Conservation (phyloP, 176 grass and related monocot species). For the Eleusine indica region DNA sequence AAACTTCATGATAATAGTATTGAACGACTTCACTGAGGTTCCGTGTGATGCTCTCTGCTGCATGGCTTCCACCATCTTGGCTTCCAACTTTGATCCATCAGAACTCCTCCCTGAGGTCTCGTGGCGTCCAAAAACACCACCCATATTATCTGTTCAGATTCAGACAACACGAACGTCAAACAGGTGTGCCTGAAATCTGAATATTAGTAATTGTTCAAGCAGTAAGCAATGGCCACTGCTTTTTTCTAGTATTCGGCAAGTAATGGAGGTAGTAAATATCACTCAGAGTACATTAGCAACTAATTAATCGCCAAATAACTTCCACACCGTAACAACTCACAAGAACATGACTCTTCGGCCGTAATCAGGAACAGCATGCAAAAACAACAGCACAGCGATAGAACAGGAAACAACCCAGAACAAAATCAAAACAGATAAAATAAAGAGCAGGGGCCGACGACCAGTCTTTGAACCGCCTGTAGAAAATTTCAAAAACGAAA, state of each 20-base stretch:
- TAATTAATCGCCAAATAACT: not conserved
- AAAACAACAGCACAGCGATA: not conserved
- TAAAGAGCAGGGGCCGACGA: not conserved
- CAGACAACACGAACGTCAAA: not conserved
- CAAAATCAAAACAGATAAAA: not conserved
- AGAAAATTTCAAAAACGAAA: not conserved
- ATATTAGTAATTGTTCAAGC: not conserved
- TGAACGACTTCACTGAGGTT: constrained; percentile 72
- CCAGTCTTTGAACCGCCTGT: not conserved
- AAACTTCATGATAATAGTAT: constrained; percentile 89
- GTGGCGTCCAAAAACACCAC: constrained; percentile 61
- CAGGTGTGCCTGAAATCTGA: not conserved
- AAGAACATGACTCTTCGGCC: not conserved
- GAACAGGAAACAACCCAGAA: not conserved
- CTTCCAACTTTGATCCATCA: constrained; percentile 65
- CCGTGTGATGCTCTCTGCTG: constrained; percentile 63
- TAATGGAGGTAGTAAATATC: not conserved
- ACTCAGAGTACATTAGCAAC: not conserved
- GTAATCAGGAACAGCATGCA: not conserved
- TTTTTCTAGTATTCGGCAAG: not conserved
- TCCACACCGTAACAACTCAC: not conserved
- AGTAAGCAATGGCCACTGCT: not conserved
- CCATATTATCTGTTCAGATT: constrained; percentile 54
- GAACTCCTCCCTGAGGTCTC: constrained; percentile 34
- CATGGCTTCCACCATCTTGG: constrained; percentile 90